Percentiles rank a stretch among this genome's conserved stretches.
phyloP scores from a whole-genome alignment of 2,329 filamentous ascomycete species.

The Coniochaeta sp. region DNA sequence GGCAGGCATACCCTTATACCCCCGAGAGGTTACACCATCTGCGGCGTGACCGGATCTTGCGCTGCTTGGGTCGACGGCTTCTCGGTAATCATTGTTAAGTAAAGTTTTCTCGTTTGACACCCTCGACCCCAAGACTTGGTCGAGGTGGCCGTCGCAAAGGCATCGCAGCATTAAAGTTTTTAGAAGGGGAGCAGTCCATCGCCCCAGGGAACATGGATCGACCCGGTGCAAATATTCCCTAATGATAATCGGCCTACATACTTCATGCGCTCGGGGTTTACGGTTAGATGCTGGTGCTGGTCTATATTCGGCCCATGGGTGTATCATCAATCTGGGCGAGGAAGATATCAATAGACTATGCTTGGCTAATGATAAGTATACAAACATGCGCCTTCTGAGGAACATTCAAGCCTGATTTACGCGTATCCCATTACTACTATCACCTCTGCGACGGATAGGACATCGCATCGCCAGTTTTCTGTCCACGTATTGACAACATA shows the following conservation, averaged over 20 bases:
- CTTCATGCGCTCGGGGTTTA: background rate
- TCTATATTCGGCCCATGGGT: no score
- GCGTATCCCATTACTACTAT: background rate
- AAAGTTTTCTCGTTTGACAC: conserved; percentile 5
- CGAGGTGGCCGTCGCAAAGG: background rate
- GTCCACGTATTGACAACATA: background rate
- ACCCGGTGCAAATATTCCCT: background rate
- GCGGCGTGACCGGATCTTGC: conserved; percentile 77
- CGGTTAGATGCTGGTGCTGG: background rate
- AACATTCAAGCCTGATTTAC: background rate
- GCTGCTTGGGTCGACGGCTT: conserved; percentile 80
- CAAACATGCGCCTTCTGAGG: background rate
- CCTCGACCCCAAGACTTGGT: background rate
- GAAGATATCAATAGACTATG: background rate
- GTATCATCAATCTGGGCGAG: background rate
- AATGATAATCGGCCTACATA: background rate
- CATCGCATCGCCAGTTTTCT: background rate
- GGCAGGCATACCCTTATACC: conserved; percentile 78
- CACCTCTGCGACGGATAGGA: background rate
- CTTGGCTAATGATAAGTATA: background rate
- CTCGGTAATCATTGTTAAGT: conserved; percentile 67
- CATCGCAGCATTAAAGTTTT: background rate
- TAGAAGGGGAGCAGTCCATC: background rate
- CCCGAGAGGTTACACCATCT: conserved; percentile 81
- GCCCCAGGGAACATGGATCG: background rate